Base-by-base conservation (phyloP, 176 grass and related monocot genomes). In the Miscanthus lutarioriparius region DNA sequence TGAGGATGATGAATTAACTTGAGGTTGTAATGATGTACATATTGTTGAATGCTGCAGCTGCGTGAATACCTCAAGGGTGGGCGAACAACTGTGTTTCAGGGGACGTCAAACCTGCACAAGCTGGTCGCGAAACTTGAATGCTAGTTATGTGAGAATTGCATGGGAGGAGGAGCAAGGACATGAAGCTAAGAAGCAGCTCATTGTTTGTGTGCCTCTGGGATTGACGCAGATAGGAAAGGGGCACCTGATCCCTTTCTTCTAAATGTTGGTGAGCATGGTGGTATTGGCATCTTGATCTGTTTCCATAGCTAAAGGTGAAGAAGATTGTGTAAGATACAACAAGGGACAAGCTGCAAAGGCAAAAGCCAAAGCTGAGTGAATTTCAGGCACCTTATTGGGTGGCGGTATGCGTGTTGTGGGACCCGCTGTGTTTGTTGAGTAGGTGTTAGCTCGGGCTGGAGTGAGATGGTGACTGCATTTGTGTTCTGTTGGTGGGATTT, bases 41-140 rank as follows among this genome's bases (percentile, higher is more conserved):
- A 39, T 86, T 86, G 49, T 19, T 74, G 13, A 75, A 7, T 65
- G 39, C 22, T 91, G 72, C 87, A 99, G 96, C 87, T 96, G 53
- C 65, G 65, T 20, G 86, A 92, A 39, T 67, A 88, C 83, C 87
- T 99, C 48, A 99, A 94, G 12, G 93, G 96, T 47, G 90, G 87
- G 22, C 89, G 93, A 19, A 92, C 88, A 43, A 92, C 91, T 13
- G 83, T 94, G 26, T 96, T 99, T 81, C 87, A 94, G 17, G 93
- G 93, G 56, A 92, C 96, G 71, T 99, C 93, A 40, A 88, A 86
- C 56, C 87, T 96, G 44, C 89, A 96, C 84, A 99, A 99, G 89
- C 86, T 71, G 62, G 78, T 99, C 72, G 75, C 70, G 0, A 15
- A 63, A 47, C 19, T 0, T 43, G 74, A 80, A 63, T 70, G 75